Conservation (phyloP, 2,329 filamentous ascomycete genomes). For the Nemania sp. region DNA sequence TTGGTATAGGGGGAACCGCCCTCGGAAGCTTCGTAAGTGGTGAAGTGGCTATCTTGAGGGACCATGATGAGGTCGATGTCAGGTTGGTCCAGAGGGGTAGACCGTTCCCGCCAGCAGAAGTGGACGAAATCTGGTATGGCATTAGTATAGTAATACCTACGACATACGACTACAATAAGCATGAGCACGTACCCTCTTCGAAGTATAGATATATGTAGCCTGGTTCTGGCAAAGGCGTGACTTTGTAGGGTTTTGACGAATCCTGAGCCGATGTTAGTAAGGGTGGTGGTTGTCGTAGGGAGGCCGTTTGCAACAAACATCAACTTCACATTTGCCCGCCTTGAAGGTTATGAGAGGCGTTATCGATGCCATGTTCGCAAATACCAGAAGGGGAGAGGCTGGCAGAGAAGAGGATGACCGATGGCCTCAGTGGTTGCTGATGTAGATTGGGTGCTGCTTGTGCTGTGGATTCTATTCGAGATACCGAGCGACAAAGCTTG, state of each 20-base stretch:
- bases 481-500: not conserved
- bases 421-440: not conserved
- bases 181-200: slow-evolving; percentile 77
- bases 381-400: not conserved
- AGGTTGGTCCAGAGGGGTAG: slow-evolving; percentile 75
- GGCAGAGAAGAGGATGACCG: not conserved
- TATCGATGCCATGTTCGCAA: slow-evolving; percentile 75
- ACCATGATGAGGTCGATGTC: slow-evolving; percentile 95
- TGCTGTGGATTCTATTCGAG: not conserved
- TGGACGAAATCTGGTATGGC: slow-evolving; percentile 80
- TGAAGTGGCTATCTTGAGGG: slow-evolving; percentile 87
- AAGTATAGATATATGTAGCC: slow-evolving; percentile 94
- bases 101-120: slow-evolving; percentile 95
- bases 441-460: not conserved
- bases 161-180: not conserved
- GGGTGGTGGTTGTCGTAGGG: slow-evolving; percentile 3
- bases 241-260: slow-evolving; percentile 70
- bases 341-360: slow-evolving; percentile 94
- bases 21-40: slow-evolving; percentile 76
- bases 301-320: slow-evolving; percentile 68
- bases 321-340: slow-evolving; percentile 87
- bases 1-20: slow-evolving; percentile 75
- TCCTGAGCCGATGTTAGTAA: slow-evolving; percentile 43
- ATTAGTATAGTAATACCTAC: slow-evolving; percentile 32
- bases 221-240: slow-evolving; percentile 77